Evolutionary conservation across 768 basidiomycete genomes (phyloP).

Genomic region (Termitomyces eurrhizus): DNA sequence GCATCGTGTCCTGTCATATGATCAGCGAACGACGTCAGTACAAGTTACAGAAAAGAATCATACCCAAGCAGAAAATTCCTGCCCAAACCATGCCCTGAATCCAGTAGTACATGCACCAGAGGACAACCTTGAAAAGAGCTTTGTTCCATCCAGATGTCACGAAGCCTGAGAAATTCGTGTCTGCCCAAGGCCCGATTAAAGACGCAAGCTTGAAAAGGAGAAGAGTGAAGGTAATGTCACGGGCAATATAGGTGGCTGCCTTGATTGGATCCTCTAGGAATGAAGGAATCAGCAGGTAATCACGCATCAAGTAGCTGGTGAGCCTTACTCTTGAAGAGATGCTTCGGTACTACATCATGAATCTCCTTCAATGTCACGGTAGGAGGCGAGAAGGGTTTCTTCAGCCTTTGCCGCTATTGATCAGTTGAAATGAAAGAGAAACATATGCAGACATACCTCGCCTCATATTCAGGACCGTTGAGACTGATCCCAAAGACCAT

Average conservation of each 20-base stretch:
- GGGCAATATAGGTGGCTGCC: slow-evolving; percentile 38
- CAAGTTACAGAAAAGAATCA: slow-evolving; percentile 1
- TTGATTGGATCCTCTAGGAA: slow-evolving; percentile 31
- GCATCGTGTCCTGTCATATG: slow-evolving; percentile 38
- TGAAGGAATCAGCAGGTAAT: background rate
- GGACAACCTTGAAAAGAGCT: slow-evolving; percentile 22
- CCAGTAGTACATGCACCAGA: slow-evolving; percentile 50
- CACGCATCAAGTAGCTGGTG: background rate
- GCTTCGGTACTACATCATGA: slow-evolving; percentile 52
- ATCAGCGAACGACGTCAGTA: background rate
- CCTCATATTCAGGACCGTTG: slow-evolving; percentile 39
- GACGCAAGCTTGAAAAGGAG: slow-evolving; percentile 41
- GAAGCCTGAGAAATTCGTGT: slow-evolving; percentile 34
- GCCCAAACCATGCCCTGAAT: slow-evolving; percentile 48
- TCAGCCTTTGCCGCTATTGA: slow-evolving; percentile 24
- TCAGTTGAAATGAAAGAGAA: background rate
- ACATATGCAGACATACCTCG: slow-evolving; percentile 22
- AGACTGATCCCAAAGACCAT: slow-evolving; percentile 24
- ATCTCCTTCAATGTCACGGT: slow-evolving; percentile 48
- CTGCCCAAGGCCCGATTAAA: slow-evolving; percentile 37
- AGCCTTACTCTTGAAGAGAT: slow-evolving; percentile 37
- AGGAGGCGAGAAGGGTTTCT: slow-evolving; percentile 46
- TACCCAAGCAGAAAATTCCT: slow-evolving; percentile 52
- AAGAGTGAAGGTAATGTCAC: slow-evolving; percentile 40
- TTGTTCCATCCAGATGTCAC: slow-evolving; percentile 28